Evolutionary conservation across 768 basidiomycete species (phyloP), one percentile per base, ranked within the genome.

Genomic region (Kwoniella sp.): DNA sequence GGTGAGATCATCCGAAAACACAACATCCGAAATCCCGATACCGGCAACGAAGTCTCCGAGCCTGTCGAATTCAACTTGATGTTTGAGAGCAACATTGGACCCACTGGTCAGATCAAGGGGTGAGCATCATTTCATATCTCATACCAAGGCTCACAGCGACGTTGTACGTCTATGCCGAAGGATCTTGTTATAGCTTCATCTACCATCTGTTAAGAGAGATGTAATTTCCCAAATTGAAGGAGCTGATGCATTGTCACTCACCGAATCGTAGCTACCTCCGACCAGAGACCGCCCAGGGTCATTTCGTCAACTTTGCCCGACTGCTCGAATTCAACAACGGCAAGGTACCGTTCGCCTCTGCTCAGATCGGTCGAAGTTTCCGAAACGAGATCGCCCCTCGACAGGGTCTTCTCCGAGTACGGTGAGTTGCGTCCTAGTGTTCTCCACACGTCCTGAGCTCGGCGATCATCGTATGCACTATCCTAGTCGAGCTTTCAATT

Each of bases 321-420:
- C 85, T 98, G 30, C 89, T 98, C 64, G 96, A 97, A 53, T 98
- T 95, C 86, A 98, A 98, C 85, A 96, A 98, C 79, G 91, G 92
- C 13, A 89, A 91, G 23, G 84, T 99, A 23, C 96, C 95, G 0
- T 99, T 98, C 78, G 96, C 95, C 13, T 96, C 93, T 51, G 96
- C 96, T 1, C 93, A 96, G 80, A 91, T 99, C 70, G 96, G 96
- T 34, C 88, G 91, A 58, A 87, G 91, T 20, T 99, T 99, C 86
- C 88, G 96, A 58, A 99, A 99, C 80, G 96, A 98, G 81, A 98
- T 99, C 72, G 94, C 93, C 0, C 96, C 96, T 15, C 90, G 93
- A 61, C 92, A 94, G 41, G 96, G 96, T 58, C 85, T 99, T 45
- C 86, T 99, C 53, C 93, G 96, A 66, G 95, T 98, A 31, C 91